These are phyloP conservation scores for Fragilaria radians DNA, from an alignment of 108 stramenopile genomes.

Conservation along the genomic window DNA sequence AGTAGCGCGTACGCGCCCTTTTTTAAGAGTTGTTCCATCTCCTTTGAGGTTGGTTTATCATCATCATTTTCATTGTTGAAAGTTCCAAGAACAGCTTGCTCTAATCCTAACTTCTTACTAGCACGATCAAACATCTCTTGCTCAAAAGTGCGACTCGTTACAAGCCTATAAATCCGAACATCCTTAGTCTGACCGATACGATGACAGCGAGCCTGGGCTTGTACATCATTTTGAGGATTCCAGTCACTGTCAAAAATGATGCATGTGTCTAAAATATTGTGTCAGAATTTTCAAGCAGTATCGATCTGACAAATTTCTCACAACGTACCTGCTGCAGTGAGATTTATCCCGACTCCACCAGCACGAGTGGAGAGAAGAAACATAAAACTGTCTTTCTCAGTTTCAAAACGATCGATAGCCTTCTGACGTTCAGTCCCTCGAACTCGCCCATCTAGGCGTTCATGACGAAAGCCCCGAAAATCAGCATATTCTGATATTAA, in stretches of 20 bases:
- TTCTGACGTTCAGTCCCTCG: conserved; percentile 95
- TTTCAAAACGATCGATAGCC: conserved; percentile 96
- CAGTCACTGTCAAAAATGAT: conserved; percentile 93
- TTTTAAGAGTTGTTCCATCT: conserved; percentile 92
- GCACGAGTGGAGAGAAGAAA: conserved; percentile 72
- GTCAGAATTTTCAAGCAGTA: no score
- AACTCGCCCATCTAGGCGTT: conserved; percentile 85
- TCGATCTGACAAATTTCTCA: conserved; percentile 31
- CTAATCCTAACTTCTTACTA: conserved; percentile 96
- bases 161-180: conserved; percentile 93
- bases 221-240: conserved; percentile 99
- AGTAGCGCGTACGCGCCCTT: conserved; percentile 88
- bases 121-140: conserved; percentile 98
- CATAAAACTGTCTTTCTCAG: conserved; percentile 79
- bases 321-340: conserved; percentile 91
- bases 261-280: conserved; percentile 57
- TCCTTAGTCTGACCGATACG: conserved; percentile 98
- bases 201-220: conserved; percentile 97
- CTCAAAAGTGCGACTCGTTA: conserved; percentile 96
- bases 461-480: conserved; percentile 80
- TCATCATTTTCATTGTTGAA: conserved; percentile 84
- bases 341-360: conserved; percentile 99
- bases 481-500: conserved; percentile 91
- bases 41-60: conserved; percentile 79
- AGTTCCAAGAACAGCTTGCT: conserved; percentile 97